Conservation (phyloP, 2,329 filamentous ascomycete species). For the Raffaelea deltoideospora region DNA sequence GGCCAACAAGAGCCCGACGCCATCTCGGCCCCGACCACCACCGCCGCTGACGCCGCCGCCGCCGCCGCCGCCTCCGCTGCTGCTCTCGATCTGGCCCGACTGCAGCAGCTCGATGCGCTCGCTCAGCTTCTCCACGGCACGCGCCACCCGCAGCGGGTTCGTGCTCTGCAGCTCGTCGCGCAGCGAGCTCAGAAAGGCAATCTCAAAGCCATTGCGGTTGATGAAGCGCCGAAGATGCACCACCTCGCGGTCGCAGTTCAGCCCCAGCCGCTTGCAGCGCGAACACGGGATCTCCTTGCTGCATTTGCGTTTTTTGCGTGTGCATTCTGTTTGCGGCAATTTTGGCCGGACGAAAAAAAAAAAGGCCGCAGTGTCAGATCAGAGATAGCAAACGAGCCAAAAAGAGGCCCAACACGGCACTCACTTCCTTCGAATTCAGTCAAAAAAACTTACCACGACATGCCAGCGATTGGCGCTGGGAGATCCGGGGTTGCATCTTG, state of each 20-base stretch:
- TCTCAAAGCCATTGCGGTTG: conserved; percentile 9
- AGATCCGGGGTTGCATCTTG: conserved; percentile 5
- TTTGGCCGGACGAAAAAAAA: too few relatives aligned
- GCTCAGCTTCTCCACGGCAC: conserved; percentile 4
- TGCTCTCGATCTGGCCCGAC: conserved; percentile 1
- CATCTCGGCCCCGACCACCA: background rate
- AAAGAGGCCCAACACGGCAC: background rate
- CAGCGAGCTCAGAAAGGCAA: conserved; percentile 8
- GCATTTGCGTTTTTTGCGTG: conserved; percentile 10
- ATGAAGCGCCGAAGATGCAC: conserved; percentile 8
- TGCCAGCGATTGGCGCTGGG: conserved; percentile 6
- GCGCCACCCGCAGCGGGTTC: background rate
- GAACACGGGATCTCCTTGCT: conserved; percentile 11
- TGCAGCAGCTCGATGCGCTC: conserved; percentile 8
- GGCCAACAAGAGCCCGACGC: too few relatives aligned
- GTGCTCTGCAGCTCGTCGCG: conserved; percentile 6
- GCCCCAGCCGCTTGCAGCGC: conserved; percentile 7
- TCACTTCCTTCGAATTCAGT: background rate
- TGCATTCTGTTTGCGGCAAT: conserved; percentile 8
- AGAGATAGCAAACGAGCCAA: background rate
- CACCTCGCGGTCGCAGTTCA: conserved; percentile 10
- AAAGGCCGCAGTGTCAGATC: too few relatives aligned
- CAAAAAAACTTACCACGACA: conserved; percentile 4
- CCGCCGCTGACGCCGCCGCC: background rate
- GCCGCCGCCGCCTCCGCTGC: background rate